Conservation (phyloP, 2,329 filamentous ascomycete species). For the Diaporthe sp. region DNA sequence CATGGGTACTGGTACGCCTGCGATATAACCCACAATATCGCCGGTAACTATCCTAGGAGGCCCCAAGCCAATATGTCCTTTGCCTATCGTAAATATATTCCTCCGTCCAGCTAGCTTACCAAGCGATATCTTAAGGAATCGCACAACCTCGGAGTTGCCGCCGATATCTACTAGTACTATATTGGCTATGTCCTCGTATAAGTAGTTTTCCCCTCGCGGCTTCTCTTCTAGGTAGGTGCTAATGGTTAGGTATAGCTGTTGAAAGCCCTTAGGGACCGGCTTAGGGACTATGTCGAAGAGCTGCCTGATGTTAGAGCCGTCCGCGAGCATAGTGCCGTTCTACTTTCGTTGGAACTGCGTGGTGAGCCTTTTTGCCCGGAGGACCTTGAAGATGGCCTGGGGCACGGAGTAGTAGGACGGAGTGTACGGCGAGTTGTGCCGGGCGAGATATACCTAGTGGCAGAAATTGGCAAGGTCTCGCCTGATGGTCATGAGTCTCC, state of each 20-base stretch:
- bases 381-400: slow-evolving; percentile 7
- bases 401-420: slow-evolving; percentile 8
- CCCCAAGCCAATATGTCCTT: not conserved
- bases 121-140: not conserved
- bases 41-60: not conserved
- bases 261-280: not conserved
- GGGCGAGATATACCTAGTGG: not conserved
- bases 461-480: not conserved
- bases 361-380: not conserved
- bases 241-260: not conserved
- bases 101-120: slow-evolving; percentile 1
- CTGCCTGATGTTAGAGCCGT: slow-evolving; percentile 3
- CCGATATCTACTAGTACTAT: not conserved
- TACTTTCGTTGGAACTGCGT: slow-evolving; percentile 1
- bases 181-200: not conserved
- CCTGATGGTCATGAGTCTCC: not conserved
- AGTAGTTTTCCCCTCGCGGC: not conserved
- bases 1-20: slow-evolving; percentile 5
- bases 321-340: slow-evolving; percentile 4
- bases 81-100: not conserved
- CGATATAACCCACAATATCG: not conserved
- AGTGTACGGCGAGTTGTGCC: slow-evolving; percentile 1
- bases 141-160: not conserved
- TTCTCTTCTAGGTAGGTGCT: not conserved
- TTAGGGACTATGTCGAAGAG: slow-evolving; percentile 6